Evolutionary conservation across 495 filamentous ascomycete species (phyloP).

Genomic region (Xylaria venustula): DNA sequence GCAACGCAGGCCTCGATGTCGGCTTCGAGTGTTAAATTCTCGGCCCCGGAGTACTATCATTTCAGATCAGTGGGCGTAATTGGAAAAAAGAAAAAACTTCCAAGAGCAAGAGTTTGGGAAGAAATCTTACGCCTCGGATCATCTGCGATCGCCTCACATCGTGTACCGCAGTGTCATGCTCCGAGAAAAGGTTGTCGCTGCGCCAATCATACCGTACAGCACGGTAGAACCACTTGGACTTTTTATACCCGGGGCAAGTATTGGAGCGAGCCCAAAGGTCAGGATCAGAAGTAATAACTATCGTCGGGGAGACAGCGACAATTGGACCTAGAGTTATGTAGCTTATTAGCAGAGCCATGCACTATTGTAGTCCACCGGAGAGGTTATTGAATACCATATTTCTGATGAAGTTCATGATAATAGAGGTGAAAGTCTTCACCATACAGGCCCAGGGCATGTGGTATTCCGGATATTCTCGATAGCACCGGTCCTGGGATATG

Average conservation of each 20-base stretch:
- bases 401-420: background rate
- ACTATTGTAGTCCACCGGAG: background rate
- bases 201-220: constrained; percentile 24
- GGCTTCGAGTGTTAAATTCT: constrained; percentile 36
- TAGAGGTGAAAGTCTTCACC: background rate
- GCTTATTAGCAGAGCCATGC: background rate
- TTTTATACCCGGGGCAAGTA: constrained; percentile 25
- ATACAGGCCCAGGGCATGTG: background rate
- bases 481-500: background rate
- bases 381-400: constrained; percentile 5
- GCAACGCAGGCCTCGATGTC: constrained; percentile 31
- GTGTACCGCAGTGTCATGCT: constrained; percentile 31
- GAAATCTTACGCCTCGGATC: constrained; percentile 36
- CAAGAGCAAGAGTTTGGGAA: background rate
- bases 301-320: background rate
- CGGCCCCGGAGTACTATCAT: constrained; percentile 41
- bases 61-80: background rate
- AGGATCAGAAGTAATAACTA: background rate
- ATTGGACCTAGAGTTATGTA: background rate
- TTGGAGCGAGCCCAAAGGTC: constrained; percentile 5
- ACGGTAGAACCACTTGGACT: constrained; percentile 30
- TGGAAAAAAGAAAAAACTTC: too few species aligned
- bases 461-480: background rate
- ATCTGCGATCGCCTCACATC: constrained; percentile 32
- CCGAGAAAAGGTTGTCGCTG: constrained; percentile 34